A percentile compares a stretch with the other conserved stretches of the same genome.
Evolutionary conservation across 2,329 filamentous ascomycete genomes (phyloP).

Genomic region (Pyrenochaeta sp.): DNA sequence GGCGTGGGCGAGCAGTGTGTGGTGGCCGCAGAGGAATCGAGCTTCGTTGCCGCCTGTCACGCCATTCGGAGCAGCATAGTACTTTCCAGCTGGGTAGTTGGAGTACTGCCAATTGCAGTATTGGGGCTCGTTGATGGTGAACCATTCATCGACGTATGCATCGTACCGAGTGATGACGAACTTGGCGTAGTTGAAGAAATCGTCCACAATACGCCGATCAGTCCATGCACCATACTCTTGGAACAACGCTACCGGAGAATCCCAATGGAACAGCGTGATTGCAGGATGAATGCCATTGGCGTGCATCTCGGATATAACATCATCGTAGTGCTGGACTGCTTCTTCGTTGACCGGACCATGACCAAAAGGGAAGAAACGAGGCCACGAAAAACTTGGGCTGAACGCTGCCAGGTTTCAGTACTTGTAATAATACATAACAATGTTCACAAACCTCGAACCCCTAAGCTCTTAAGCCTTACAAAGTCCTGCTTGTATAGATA

Average conservation of each 20-base stretch:
- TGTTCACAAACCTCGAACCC: slow-evolving; percentile 25
- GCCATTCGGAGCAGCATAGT: slow-evolving; percentile 56
- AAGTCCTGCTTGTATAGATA: slow-evolving; percentile 55
- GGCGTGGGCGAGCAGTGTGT: slow-evolving; percentile 53
- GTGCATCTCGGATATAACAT: slow-evolving; percentile 48
- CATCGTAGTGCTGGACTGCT: slow-evolving; percentile 50
- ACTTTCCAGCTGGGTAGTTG: slow-evolving; percentile 53
- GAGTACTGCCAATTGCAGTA: slow-evolving; percentile 60
- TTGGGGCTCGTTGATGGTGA: slow-evolving; percentile 53
- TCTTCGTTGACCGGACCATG: slow-evolving; percentile 46
- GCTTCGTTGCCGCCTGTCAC: slow-evolving; percentile 50
- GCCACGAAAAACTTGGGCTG: slow-evolving; percentile 49
- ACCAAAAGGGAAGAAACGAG: slow-evolving; percentile 50
- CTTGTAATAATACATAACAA: not conserved
- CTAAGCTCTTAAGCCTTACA: slow-evolving; percentile 46
- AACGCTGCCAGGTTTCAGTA: slow-evolving; percentile 25
- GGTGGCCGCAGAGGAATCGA: slow-evolving; percentile 56
- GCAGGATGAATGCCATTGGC: slow-evolving; percentile 45
- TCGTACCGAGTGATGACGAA: slow-evolving; percentile 53
- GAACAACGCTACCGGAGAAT: slow-evolving; percentile 53
- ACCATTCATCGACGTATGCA: slow-evolving; percentile 50
- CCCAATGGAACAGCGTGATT: slow-evolving; percentile 54
- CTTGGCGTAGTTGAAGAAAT: slow-evolving; percentile 54
- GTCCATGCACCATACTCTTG: slow-evolving; percentile 53
- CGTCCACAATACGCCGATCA: slow-evolving; percentile 49